Evolutionary conservation across 1,139 yeast genomes (phyloP).

Genomic region (Kodamaea anthophila): DNA sequence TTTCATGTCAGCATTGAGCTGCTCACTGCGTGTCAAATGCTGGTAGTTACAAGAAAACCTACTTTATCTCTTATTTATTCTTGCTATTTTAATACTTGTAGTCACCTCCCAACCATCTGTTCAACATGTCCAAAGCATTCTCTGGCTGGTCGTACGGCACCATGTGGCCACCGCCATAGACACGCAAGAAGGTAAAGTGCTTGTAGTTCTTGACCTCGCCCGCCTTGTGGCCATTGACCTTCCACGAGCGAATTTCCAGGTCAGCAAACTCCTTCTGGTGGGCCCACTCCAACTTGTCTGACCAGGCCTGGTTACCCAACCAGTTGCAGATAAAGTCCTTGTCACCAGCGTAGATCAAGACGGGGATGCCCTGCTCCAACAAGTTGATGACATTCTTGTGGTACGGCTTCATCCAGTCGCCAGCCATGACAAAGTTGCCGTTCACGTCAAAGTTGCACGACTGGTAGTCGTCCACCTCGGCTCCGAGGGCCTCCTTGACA

Average conservation of each 20-base stretch:
- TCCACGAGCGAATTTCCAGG: slow-evolving; percentile 37
- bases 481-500: slow-evolving; percentile 82
- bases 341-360: slow-evolving; percentile 78
- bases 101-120: slow-evolving; percentile 41
- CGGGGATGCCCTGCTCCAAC: slow-evolving; percentile 57
- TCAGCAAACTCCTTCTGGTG: slow-evolving; percentile 46
- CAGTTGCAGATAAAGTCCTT: slow-evolving; percentile 83
- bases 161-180: slow-evolving; percentile 47
- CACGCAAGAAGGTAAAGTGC: slow-evolving; percentile 43
- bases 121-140: slow-evolving; percentile 41
- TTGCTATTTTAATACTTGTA: slow-evolving; percentile 7
- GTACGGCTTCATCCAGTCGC: slow-evolving; percentile 92
- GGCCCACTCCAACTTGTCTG: slow-evolving; percentile 62
- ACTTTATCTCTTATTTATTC: not conserved
- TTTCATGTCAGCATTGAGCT: too few relatives aligned
- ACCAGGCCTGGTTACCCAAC: slow-evolving; percentile 85
- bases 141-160: slow-evolving; percentile 47
- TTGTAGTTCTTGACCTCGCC: slow-evolving; percentile 44
- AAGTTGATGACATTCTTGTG: slow-evolving; percentile 57
- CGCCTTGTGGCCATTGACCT: slow-evolving; percentile 32
- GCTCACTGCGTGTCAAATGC: too few relatives aligned
- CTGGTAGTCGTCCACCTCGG: slow-evolving; percentile 78
- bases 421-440: slow-evolving; percentile 77
- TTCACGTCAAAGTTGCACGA: slow-evolving; percentile 83
- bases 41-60: too few relatives aligned